phyloP scores from a whole-genome alignment of 2,329 filamentous ascomycete species.

The Dendryphion nanum region DNA sequence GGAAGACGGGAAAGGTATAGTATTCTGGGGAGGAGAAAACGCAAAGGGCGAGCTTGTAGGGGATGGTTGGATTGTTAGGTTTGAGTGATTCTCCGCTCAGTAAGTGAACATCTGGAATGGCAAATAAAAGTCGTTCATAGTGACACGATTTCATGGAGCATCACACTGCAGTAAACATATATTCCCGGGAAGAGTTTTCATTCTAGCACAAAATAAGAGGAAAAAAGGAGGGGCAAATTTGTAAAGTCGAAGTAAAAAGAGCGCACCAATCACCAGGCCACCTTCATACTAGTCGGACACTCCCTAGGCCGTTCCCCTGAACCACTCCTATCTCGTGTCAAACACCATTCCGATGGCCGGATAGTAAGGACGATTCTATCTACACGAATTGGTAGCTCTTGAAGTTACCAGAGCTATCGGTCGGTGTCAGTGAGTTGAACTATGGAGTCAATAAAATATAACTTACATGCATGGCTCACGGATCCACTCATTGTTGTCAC shows the following conservation, averaged over 20 bases:
- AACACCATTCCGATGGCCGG: background rate
- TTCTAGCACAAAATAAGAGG: background rate
- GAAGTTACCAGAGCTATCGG: too few relatives aligned
- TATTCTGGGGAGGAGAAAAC: conserved; percentile 46
- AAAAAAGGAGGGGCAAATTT: background rate
- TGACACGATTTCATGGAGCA: background rate
- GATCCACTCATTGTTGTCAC: too few relatives aligned
- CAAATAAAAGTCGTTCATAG: background rate
- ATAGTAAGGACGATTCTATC: too few relatives aligned
- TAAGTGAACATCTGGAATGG: background rate
- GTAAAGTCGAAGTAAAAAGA: background rate
- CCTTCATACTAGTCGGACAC: background rate
- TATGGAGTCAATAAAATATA: too few relatives aligned
- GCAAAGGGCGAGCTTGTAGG: conserved; percentile 44
- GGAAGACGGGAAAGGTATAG: conserved; percentile 34
- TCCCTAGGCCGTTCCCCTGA: background rate
- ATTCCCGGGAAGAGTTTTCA: conserved; percentile 1
- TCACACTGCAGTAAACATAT: background rate
- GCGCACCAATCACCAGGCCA: background rate
- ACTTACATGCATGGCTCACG: too few relatives aligned
- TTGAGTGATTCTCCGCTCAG: conserved; percentile 22
- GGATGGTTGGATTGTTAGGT: conserved; percentile 45
- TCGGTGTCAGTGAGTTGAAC: too few relatives aligned
- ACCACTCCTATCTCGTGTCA: background rate
- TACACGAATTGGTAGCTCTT: too few relatives aligned